Evolutionary conservation across 495 filamentous ascomycete species (phyloP).

Genomic region (Penicillium subrubescens): DNA sequence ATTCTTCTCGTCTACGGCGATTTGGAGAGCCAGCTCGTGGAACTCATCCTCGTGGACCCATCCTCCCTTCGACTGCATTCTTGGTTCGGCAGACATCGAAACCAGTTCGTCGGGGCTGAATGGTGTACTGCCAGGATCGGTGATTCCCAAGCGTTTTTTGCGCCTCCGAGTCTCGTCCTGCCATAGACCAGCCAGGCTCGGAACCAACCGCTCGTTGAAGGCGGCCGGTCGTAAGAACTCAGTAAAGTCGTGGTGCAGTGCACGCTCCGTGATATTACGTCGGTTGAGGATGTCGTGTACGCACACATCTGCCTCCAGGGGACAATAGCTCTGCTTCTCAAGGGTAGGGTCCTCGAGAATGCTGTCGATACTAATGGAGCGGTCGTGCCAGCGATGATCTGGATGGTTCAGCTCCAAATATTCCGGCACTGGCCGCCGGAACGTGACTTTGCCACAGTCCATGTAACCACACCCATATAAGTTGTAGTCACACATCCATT

Average conservation of each 20-base stretch:
- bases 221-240: conserved; percentile 67
- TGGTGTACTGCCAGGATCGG: conserved; percentile 65
- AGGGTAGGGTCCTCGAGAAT: conserved; percentile 63
- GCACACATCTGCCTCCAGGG: conserved; percentile 84
- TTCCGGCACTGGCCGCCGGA: conserved; percentile 75
- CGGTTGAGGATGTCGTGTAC: conserved; percentile 89
- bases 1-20: conserved; percentile 67
- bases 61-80: conserved; percentile 65
- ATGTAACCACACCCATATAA: conserved; percentile 92
- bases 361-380: conserved; percentile 56
- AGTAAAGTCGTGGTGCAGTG: conserved; percentile 83
- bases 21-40: conserved; percentile 57
- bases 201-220: conserved; percentile 76
- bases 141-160: conserved; percentile 65
- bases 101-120: conserved; percentile 81
- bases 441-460: conserved; percentile 65
- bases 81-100: conserved; percentile 80
- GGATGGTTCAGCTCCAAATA: conserved; percentile 57
- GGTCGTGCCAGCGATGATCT: conserved; percentile 77
- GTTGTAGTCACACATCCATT: conserved; percentile 99
- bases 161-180: conserved; percentile 83
- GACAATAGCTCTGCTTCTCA: conserved; percentile 81
- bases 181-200: conserved; percentile 96
- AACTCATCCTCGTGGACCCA: conserved; percentile 96
- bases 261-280: conserved; percentile 66